Conservation (phyloP, 169 alveolate species). For the Plasmodium inui region DNA sequence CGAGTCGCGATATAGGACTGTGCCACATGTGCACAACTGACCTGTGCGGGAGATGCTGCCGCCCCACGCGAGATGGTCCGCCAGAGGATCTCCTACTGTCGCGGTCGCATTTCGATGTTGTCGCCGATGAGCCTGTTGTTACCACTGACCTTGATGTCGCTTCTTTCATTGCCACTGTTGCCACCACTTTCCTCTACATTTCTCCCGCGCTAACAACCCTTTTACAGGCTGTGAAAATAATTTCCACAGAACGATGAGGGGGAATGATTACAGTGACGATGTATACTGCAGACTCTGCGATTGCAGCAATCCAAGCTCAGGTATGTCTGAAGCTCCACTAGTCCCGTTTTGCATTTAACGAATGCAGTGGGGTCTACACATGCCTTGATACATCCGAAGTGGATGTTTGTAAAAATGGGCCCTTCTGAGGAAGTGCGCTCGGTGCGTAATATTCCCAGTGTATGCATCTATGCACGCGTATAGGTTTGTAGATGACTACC, state of each 20-base stretch:
- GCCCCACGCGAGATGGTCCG: constrained; percentile 47
- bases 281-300: constrained; percentile 56
- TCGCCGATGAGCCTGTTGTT: background rate
- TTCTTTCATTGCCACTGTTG: background rate
- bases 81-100: background rate
- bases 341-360: background rate
- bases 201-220: background rate
- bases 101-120: background rate
- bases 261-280: constrained; percentile 32
- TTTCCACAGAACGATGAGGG: constrained; percentile 33
- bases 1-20: background rate
- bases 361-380: background rate
- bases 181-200: background rate
- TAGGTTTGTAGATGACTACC: too few species aligned
- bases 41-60: constrained; percentile 47
- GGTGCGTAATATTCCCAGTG: background rate
- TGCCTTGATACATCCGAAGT: background rate
- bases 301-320: constrained; percentile 31
- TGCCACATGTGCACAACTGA: constrained; percentile 65
- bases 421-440: background rate
- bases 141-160: background rate
- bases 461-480: background rate
- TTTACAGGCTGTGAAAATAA: constrained; percentile 53
- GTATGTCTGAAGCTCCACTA: constrained; percentile 3
- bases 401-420: background rate